Evolutionary conservation across 2,329 filamentous ascomycete species (phyloP), one percentile per base, ranked within the genome.

Genomic region (Fusarium graminum): DNA sequence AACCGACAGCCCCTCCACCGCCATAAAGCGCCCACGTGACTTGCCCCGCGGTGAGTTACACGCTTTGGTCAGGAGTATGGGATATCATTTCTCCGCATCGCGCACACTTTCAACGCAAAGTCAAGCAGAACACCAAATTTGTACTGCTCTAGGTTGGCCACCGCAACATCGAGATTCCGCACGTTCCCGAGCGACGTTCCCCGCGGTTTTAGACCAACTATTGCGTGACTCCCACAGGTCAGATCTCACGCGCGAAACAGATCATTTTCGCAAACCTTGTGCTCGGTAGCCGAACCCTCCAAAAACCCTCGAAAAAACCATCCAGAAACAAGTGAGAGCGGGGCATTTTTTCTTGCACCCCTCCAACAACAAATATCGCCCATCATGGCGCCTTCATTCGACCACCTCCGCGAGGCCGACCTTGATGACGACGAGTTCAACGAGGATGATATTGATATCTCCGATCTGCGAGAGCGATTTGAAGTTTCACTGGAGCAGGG

Each of bases 401-500:
- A 97, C 77, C 92, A 93, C 75, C 86, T 98, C 77, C 91, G 91
- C 80, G 93, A 97, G 80, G 92, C 94, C 74, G 92, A 97, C 79
- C 90, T 94, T 79, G 88, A 90, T 75, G 88, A 90, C 71, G 93
- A 95, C 75, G 90, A 94, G 77, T 91, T 91, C 78, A 94, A 97
- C 78, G 91, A 95, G 81, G 91, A 94, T 77, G 93, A 97, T 78
- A 91, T 98, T 80, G 94, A 98, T 79, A 93, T 97, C 79, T 94
- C 92, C 73, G 94, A 99, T 82, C 86, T 99, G 72, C 88, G 90
- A 78, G 94, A 96, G 79, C 93, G 96, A 80, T 97, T 94, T 78
- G 93, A 98, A 81, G 94, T 98, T 66, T 92, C 94, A 78, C 86
- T 98, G 69, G 95, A 99, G 79, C 92, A 97, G 80, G 95, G 95